Conservation (phyloP, 768 basidiomycete species). For the Lactarius quietus region DNA sequence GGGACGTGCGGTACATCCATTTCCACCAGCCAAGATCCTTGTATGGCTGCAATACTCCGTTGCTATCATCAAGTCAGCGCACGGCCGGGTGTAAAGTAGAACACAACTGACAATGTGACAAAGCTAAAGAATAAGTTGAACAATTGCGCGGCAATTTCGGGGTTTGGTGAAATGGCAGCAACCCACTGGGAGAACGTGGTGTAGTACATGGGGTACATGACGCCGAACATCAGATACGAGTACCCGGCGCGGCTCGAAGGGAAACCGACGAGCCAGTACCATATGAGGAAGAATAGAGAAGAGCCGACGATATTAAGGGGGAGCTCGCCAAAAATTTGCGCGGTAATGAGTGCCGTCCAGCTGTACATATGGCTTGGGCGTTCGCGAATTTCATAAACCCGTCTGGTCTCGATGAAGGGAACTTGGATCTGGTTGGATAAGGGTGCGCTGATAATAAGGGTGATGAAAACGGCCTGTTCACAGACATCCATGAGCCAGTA, state of each 20-base stretch:
- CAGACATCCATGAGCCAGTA: not conserved
- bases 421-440: constrained; percentile 43
- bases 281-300: constrained; percentile 44
- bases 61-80: constrained; percentile 30
- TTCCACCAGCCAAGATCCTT: constrained; percentile 42
- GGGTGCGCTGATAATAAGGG: constrained; percentile 34
- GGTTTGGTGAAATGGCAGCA: constrained; percentile 41
- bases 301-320: constrained; percentile 44
- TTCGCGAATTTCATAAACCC: constrained; percentile 42
- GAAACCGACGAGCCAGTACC: constrained; percentile 48
- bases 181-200: constrained; percentile 42
- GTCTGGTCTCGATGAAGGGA: constrained; percentile 38
- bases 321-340: constrained; percentile 40
- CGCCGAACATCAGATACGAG: constrained; percentile 37
- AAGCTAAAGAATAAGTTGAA: constrained; percentile 40
- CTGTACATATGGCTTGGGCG: constrained; percentile 41
- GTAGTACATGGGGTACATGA: constrained; percentile 44
- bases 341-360: constrained; percentile 37
- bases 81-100: not conserved
- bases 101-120: constrained; percentile 39
- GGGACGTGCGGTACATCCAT: constrained; percentile 40
- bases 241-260: constrained; percentile 38
- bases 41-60: constrained; percentile 48
- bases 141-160: constrained; percentile 40
- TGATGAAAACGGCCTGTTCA: constrained; percentile 35